Evolutionary conservation across 108 stramenopile genomes (phyloP).

Genomic region (Licmophora abbreviata): DNA sequence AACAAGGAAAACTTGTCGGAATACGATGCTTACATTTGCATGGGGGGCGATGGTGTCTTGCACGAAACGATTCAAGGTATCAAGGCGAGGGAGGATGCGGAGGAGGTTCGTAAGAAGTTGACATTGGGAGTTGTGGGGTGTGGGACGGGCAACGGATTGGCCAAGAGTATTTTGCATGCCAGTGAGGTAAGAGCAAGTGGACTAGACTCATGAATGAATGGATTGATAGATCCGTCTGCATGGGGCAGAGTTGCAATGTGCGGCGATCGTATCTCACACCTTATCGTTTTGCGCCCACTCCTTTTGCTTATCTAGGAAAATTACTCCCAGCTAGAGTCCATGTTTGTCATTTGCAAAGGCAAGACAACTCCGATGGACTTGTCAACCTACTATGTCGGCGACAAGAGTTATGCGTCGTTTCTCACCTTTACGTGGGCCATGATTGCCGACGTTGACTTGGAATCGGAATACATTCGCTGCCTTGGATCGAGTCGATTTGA

Average conservation of each 20-base stretch:
- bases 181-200: constrained; percentile 26
- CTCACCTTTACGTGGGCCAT: constrained; percentile 79
- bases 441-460: constrained; percentile 86
- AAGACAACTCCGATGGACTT: constrained; percentile 42
- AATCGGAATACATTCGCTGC: constrained; percentile 67
- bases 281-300: constrained; percentile 1
- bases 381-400: constrained; percentile 40
- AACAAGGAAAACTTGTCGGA: constrained; percentile 30
- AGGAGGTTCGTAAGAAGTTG: constrained; percentile 30
- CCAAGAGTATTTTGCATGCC: constrained; percentile 50
- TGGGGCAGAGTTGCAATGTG: not conserved
- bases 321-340: constrained; percentile 41
- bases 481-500: constrained; percentile 68
- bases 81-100: constrained; percentile 29
- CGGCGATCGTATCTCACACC: no score
- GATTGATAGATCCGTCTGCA: not conserved
- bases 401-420: constrained; percentile 51
- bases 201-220: no score
- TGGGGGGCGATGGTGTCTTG: constrained; percentile 86
- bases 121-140: constrained; percentile 69
- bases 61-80: constrained; percentile 76
- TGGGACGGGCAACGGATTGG: constrained; percentile 83
- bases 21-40: constrained; percentile 59
- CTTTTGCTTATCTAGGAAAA: constrained; percentile 31
- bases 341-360: constrained; percentile 72